A percentile compares a stretch with the other conserved stretches of the same genome.
These are phyloP conservation scores for Butyriboletus pseudospeciosus DNA, from an alignment of 1,284 basidiomycete species.

Conservation along the genomic window DNA sequence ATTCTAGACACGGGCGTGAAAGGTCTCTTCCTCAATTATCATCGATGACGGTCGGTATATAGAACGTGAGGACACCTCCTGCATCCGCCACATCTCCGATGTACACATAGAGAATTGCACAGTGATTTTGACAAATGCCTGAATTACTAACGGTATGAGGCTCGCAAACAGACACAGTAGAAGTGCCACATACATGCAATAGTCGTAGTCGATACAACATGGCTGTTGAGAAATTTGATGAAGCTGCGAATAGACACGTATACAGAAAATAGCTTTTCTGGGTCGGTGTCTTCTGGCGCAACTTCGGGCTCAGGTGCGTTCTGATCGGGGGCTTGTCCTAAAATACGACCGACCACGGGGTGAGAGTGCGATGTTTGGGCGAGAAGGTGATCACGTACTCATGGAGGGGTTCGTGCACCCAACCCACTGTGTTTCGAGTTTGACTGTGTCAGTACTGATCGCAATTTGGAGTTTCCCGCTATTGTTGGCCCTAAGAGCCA, in stretches of 20 bases:
- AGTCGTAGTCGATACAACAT: conserved; percentile 80
- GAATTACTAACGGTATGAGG: neutral
- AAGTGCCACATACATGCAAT: conserved; percentile 66
- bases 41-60: conserved; percentile 67
- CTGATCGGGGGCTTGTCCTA: conserved; percentile 30
- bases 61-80: conserved; percentile 85
- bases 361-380: neutral
- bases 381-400: conserved; percentile 39
- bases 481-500: conserved; percentile 69
- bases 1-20: neutral
- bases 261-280: conserved; percentile 59
- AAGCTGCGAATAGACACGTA: conserved; percentile 73
- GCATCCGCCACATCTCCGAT: conserved; percentile 79
- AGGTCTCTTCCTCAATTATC: conserved; percentile 22
- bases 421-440: conserved; percentile 80
- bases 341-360: conserved; percentile 2
- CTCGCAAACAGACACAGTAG: neutral
- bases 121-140: conserved; percentile 84
- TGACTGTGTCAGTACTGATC: conserved; percentile 65
- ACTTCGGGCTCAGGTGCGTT: conserved; percentile 34
- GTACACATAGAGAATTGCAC: conserved; percentile 86
- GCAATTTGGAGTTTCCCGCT: conserved; percentile 62
- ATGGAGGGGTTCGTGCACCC: conserved; percentile 66
- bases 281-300: conserved; percentile 39
- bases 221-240: conserved; percentile 78